phyloP scores from a whole-genome alignment of 1,139 yeast species.

The Spathaspora sp. region DNA sequence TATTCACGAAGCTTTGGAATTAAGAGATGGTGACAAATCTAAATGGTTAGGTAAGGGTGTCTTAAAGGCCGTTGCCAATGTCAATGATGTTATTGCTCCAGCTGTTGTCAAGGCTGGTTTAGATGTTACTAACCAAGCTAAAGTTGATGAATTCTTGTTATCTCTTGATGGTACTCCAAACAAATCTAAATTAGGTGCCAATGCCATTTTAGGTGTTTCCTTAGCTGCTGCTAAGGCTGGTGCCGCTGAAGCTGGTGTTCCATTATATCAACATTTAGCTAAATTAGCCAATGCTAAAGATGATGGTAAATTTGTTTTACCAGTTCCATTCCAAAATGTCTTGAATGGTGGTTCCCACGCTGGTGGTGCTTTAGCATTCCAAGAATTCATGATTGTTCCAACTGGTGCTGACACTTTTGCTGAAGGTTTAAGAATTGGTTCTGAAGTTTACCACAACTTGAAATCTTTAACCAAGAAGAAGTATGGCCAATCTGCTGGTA shows the following conservation, averaged over 20 bases:
- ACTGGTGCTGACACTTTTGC: conserved; percentile 81
- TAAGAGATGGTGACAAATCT: conserved; percentile 91
- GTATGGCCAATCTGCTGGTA: conserved; percentile 97
- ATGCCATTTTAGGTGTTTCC: conserved; percentile 93
- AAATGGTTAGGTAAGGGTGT: conserved; percentile 98
- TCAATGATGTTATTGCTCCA: conserved; percentile 86
- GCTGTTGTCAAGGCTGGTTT: conserved; percentile 73
- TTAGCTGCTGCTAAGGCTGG: conserved; percentile 93
- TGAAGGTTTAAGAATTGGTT: conserved; percentile 92
- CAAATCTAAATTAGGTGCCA: conserved; percentile 94
- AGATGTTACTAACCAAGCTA: conserved; percentile 75
- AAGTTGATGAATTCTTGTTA: conserved; percentile 76
- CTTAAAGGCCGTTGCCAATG: conserved; percentile 86
- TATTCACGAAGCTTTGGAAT: conserved; percentile 90
- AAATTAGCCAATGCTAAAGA: conserved; percentile 61
- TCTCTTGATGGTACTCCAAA: conserved; percentile 88
- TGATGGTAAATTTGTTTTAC: conserved; percentile 68
- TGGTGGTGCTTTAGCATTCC: conserved; percentile 97
- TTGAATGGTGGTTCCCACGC: conserved; percentile 99
- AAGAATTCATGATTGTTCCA: conserved; percentile 98
- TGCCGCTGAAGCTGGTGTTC: conserved; percentile 86
- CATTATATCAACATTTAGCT: conserved; percentile 83
- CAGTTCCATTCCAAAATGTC: conserved; percentile 97
- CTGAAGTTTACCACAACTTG: conserved; percentile 95
- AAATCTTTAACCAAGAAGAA: conserved; percentile 86